Percentiles rank a stretch among this genome's conserved stretches.
Conservation (phyloP, 176 grass and related monocot species). For the Metroxylon sagu region DNA sequence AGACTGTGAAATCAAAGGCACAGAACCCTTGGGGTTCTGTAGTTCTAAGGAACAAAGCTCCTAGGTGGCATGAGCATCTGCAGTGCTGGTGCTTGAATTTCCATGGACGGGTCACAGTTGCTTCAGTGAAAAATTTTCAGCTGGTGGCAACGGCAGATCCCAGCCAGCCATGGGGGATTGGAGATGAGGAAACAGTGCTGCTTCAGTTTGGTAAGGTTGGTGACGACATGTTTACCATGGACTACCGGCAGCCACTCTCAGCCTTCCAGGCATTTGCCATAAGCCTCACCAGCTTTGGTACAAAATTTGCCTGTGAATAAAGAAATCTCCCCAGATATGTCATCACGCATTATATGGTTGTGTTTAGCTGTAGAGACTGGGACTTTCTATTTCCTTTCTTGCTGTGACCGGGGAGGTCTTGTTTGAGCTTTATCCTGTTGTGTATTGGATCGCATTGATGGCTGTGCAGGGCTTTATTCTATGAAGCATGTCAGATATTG, state of each 20-base stretch:
- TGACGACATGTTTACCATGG: conserved; percentile 16
- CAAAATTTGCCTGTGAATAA: conserved; percentile 12
- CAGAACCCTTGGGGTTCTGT: not conserved
- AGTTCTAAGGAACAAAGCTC: conserved; percentile 10
- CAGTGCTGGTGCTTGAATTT: conserved; percentile 17
- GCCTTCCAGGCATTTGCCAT: conserved; percentile 9
- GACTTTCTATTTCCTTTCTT: too few species aligned
- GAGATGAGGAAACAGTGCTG: not conserved
- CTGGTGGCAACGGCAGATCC: conserved; percentile 4
- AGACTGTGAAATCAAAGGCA: not conserved
- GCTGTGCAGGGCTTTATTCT: too few species aligned
- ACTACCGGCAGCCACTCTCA: conserved; percentile 6
- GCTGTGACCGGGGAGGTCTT: too few species aligned
- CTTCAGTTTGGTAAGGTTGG: not conserved
- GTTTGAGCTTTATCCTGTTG: too few species aligned
- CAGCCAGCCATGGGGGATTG: not conserved
- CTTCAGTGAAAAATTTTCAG: conserved; percentile 11
- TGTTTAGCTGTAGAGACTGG: too few species aligned
- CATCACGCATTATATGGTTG: too few species aligned
- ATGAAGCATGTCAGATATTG: too few species aligned
- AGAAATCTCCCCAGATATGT: too few species aligned
- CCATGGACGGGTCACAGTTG: conserved; percentile 3
- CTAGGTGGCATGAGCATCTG: conserved; percentile 13
- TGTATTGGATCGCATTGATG: too few species aligned
- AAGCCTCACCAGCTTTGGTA: conserved; percentile 13